phyloP scores from a whole-genome alignment of 768 basidiomycete genomes.

The Xerocomellus amylosporus region DNA sequence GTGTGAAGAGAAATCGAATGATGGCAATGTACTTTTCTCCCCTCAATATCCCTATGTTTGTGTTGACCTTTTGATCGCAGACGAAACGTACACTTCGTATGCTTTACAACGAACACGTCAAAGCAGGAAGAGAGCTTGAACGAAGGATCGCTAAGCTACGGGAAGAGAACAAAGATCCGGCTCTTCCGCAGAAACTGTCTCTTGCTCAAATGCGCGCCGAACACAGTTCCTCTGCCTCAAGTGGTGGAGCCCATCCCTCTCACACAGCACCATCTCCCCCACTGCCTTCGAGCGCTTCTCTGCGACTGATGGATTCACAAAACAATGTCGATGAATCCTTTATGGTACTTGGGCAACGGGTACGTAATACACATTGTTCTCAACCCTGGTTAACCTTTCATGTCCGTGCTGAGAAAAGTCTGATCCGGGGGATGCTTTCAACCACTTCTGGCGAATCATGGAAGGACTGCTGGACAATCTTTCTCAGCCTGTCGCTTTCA shows the following conservation, averaged over 20 bases:
- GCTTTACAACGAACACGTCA: conserved; percentile 72
- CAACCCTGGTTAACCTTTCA: background rate
- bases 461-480: conserved; percentile 84
- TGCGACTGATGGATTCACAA: conserved; percentile 46
- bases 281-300: conserved; percentile 39
- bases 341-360: conserved; percentile 81
- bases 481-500: conserved; percentile 77
- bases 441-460: conserved; percentile 86
- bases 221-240: conserved; percentile 19
- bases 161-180: conserved; percentile 76
- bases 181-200: conserved; percentile 59
- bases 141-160: conserved; percentile 67
- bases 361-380: conserved; percentile 30
- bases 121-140: conserved; percentile 68
- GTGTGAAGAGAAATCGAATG: conserved; percentile 69
- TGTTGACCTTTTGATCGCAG: conserved; percentile 36
- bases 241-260: conserved; percentile 11
- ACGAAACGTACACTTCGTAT: conserved; percentile 75
- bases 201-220: conserved; percentile 24
- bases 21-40: conserved; percentile 57
- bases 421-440: conserved; percentile 84
- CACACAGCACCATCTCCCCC: conserved; percentile 44
- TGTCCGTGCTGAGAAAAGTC: conserved; percentile 41
- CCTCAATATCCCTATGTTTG: background rate
- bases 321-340: conserved; percentile 83